These are phyloP conservation scores for Leishmania arabica DNA, from an alignment of 208 protist genomes.

Conservation along the genomic window DNA sequence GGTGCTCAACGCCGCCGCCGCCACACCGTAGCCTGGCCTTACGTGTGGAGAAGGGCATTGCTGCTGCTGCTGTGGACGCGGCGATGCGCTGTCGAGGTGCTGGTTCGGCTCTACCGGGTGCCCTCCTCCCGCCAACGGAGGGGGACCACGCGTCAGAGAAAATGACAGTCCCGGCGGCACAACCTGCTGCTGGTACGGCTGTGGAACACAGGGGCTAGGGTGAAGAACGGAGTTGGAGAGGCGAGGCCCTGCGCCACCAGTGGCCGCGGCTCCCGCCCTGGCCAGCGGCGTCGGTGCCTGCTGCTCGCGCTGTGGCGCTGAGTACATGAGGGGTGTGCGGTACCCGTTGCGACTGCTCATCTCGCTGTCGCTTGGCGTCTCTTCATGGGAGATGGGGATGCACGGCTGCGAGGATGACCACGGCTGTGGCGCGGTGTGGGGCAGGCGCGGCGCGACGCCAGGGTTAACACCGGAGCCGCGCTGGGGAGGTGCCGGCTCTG, in stretches of 20 bases:
- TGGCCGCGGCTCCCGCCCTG: not conserved
- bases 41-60: constrained; percentile 1
- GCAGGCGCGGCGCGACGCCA: not conserved
- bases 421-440: not conserved
- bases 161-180: not conserved
- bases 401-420: constrained; percentile 19
- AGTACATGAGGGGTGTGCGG: not conserved
- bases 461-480: not conserved
- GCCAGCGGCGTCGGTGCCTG: not conserved
- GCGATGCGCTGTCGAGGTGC: not conserved
- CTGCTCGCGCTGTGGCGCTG: constrained; percentile 11
- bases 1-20: not conserved
- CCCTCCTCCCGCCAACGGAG: not conserved
- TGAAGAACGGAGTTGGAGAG: not conserved
- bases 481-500: constrained; percentile 19
- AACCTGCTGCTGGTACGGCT: not conserved
- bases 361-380: constrained; percentile 2
- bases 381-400: constrained; percentile 6
- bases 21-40: not conserved
- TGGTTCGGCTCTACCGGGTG: not conserved
- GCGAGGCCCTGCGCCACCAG: not conserved
- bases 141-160: not conserved
- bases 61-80: not conserved
- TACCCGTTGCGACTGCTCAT: not conserved
- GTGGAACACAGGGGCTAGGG: not conserved